phyloP scores from a whole-genome alignment of 768 basidiomycete species.

The Mrakia hoshinonis region DNA sequence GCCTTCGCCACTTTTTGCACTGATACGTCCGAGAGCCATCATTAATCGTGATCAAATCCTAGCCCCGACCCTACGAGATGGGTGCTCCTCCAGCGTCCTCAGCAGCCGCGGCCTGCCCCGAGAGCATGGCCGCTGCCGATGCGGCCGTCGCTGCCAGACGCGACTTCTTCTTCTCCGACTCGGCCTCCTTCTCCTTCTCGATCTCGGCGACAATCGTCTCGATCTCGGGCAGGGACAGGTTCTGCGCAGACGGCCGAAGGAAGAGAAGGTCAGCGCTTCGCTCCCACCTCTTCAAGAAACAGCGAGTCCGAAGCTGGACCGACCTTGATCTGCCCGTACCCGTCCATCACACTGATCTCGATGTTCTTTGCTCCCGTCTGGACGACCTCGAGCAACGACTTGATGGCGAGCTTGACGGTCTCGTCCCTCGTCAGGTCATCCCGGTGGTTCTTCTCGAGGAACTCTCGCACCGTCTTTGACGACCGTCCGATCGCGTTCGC shows the following conservation, averaged over 20 bases:
- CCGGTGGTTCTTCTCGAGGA: conserved; percentile 94
- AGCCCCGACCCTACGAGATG: no score
- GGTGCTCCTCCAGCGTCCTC: no score
- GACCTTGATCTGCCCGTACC: conserved; percentile 86
- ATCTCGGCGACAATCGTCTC: conserved; percentile 86
- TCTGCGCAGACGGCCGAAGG: conserved; percentile 49
- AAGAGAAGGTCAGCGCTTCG: not conserved
- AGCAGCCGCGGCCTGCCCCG: no score
- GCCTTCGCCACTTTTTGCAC: no score
- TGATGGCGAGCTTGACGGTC: conserved; percentile 87
- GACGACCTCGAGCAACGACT: conserved; percentile 91
- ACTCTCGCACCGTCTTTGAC: conserved; percentile 96
- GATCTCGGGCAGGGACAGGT: conserved; percentile 74
- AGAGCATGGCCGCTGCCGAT: not conserved
- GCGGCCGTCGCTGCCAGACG: conserved; percentile 76
- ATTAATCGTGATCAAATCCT: no score
- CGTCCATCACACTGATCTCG: conserved; percentile 95
- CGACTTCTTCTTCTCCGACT: conserved; percentile 89
- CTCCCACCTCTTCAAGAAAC: not conserved
- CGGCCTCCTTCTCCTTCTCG: conserved; percentile 93
- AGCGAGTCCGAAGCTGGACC: conserved; percentile 34
- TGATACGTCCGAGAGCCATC: no score
- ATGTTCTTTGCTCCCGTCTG: conserved; percentile 99
- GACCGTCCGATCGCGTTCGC: conserved; percentile 97
- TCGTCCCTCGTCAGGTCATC: conserved; percentile 82